Evolutionary conservation across 2,329 filamentous ascomycete species (phyloP).

Genomic region (Colletotrichum horii): DNA sequence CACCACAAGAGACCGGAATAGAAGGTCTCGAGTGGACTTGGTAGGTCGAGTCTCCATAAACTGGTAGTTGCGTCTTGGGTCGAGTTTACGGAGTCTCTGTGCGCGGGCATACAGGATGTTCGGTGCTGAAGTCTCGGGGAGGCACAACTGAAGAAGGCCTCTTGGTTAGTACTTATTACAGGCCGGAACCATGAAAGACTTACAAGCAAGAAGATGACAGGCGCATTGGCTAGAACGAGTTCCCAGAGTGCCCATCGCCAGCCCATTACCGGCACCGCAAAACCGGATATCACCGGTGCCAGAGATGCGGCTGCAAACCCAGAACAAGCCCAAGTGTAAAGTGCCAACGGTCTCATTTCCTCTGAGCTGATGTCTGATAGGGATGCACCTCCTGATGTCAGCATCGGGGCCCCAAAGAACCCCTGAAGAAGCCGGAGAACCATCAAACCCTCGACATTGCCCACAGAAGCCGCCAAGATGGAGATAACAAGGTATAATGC

Average conservation of each 20-base stretch:
- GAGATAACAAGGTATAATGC: slow-evolving; percentile 62
- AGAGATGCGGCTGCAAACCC: neutral
- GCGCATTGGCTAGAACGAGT: slow-evolving; percentile 38
- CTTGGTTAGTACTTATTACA: slow-evolving; percentile 39
- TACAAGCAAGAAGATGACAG: neutral
- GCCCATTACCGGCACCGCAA: slow-evolving; percentile 42
- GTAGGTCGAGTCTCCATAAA: too few species aligned
- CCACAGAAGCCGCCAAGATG: slow-evolving; percentile 56
- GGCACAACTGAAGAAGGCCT: slow-evolving; percentile 25
- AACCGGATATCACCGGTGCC: slow-evolving; percentile 53
- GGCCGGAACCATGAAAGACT: neutral
- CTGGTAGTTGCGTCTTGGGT: too few species aligned
- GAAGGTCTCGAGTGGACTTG: too few species aligned
- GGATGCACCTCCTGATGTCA: slow-evolving; percentile 32
- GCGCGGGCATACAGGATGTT: too few species aligned
- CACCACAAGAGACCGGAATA: too few species aligned
- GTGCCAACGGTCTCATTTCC: neutral
- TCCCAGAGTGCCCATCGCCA: slow-evolving; percentile 55
- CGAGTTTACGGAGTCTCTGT: too few species aligned
- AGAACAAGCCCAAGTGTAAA: too few species aligned
- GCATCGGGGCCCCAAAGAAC: slow-evolving; percentile 41
- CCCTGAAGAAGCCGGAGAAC: slow-evolving; percentile 57
- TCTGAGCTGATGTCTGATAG: slow-evolving; percentile 35
- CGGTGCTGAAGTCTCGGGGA: too few species aligned
- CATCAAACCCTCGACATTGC: slow-evolving; percentile 58